These are phyloP conservation scores for Chlamydomonas sp. DNA, from an alignment of 139 green algal genomes.

Conservation along the genomic window DNA sequence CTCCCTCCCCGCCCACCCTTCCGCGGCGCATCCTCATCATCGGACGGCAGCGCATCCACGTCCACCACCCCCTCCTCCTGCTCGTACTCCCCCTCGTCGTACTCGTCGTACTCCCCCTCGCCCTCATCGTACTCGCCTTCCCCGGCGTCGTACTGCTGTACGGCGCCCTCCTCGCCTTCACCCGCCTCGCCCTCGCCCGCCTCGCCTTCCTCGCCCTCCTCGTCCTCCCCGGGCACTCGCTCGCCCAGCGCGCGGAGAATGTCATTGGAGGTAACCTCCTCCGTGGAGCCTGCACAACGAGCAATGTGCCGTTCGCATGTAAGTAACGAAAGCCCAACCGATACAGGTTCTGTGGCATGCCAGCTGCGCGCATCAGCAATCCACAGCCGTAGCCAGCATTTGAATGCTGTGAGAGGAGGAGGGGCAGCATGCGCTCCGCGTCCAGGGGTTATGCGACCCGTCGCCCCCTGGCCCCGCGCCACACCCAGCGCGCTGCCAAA, in stretches of 20 bases:
- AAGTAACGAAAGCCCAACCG: too few relatives aligned
- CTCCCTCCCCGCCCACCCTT: too few relatives aligned
- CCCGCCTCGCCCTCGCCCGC: constrained; percentile 21
- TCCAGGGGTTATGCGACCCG: too few relatives aligned
- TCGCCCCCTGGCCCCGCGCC: too few relatives aligned
- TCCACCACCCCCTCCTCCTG: constrained; percentile 1
- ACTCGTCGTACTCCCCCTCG: neutral
- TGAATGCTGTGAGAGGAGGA: too few relatives aligned
- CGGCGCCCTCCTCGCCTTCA: neutral
- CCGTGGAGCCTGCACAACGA: neutral
- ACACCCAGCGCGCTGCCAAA: too few relatives aligned
- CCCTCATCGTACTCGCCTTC: neutral
- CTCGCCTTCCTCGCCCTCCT: constrained; percentile 9
- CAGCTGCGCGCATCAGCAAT: too few relatives aligned
- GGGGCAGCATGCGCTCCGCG: too few relatives aligned
- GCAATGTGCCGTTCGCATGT: too few relatives aligned
- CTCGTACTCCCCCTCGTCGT: neutral
- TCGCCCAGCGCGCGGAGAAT: neutral
- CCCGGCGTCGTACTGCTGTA: neutral
- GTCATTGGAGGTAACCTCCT: neutral
- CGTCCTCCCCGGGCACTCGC: neutral
- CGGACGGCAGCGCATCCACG: neutral
- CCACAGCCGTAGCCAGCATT: too few relatives aligned
- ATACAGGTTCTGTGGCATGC: too few relatives aligned
- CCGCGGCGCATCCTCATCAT: too few relatives aligned